Conservation (phyloP, 2,329 filamentous ascomycete genomes). For the Colletotrichum sublineola region DNA sequence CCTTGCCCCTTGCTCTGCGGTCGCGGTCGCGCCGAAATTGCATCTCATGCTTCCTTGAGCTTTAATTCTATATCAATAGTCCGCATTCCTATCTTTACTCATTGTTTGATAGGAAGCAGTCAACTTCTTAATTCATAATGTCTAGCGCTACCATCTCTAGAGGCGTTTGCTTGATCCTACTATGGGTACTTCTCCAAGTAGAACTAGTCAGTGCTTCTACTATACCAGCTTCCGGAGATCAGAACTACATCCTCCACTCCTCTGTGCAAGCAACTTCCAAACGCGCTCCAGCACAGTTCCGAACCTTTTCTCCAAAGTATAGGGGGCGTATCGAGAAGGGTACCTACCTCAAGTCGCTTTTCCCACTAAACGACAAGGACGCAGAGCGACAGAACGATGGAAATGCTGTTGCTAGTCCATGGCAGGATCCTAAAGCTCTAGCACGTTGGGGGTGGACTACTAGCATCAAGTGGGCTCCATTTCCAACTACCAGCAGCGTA, state of each 20-base stretch:
- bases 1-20: too few relatives aligned
- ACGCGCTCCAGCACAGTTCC: not conserved
- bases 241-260: not conserved
- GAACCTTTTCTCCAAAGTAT: not conserved
- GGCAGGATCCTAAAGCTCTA: not conserved
- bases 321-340: not conserved
- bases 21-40: too few relatives aligned
- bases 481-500: not conserved
- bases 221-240: not conserved
- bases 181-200: not conserved
- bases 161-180: not conserved
- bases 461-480: not conserved
- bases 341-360: not conserved
- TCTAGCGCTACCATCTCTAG: not conserved
- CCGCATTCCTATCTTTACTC: too few relatives aligned
- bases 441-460: not conserved
- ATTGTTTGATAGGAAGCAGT: too few relatives aligned
- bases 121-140: too few relatives aligned
- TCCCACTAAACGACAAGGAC: not conserved
- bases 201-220: not conserved
- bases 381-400: not conserved
- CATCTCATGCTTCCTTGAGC: too few relatives aligned
- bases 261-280: not conserved
- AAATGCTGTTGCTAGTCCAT: not conserved
- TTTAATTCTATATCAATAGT: too few relatives aligned